A percentile compares a stretch with the other conserved stretches of the same genome.
These are phyloP conservation scores for Geosmithia putterillii DNA, from an alignment of 2,329 filamentous ascomycete genomes.

Conservation along the genomic window DNA sequence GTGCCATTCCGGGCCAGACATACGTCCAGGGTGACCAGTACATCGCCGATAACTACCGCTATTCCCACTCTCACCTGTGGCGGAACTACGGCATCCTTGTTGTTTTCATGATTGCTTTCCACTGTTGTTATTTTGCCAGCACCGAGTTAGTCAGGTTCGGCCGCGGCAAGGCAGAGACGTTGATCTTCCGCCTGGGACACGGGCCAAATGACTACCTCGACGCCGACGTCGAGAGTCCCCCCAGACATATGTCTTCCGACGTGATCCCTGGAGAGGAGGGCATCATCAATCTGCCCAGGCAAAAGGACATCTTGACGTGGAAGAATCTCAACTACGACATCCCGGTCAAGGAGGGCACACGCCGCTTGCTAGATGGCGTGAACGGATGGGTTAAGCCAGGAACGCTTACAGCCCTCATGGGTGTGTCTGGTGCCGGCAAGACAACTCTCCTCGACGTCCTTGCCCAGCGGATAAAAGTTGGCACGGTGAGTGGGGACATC, in stretches of 20 bases:
- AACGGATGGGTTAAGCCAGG: conserved; percentile 68
- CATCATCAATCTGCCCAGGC: not conserved
- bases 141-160: conserved; percentile 32
- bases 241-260: too few species aligned
- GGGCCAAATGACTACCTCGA: too few species aligned
- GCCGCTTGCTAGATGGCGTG: conserved; percentile 57
- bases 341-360: conserved; percentile 50
- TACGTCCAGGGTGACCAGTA: conserved; percentile 34
- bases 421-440: conserved; percentile 73
- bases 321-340: conserved; percentile 63
- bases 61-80: conserved; percentile 36
- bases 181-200: conserved; percentile 46
- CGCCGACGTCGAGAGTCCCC: too few species aligned
- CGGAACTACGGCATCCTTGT: conserved; percentile 45
- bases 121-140: conserved; percentile 32
- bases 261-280: too few species aligned
- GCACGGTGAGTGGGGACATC: conserved; percentile 73
- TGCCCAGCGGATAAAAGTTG: conserved; percentile 72
- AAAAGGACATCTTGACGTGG: conserved; percentile 52
- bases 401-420: conserved; percentile 57
- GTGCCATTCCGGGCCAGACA: conserved; percentile 28
- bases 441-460: conserved; percentile 76
- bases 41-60: conserved; percentile 32
- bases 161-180: conserved; percentile 46
- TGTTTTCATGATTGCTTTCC: conserved; percentile 35